Evolutionary conservation across 345 rosid species (phyloP).

Genomic region (Camelina laxa): DNA sequence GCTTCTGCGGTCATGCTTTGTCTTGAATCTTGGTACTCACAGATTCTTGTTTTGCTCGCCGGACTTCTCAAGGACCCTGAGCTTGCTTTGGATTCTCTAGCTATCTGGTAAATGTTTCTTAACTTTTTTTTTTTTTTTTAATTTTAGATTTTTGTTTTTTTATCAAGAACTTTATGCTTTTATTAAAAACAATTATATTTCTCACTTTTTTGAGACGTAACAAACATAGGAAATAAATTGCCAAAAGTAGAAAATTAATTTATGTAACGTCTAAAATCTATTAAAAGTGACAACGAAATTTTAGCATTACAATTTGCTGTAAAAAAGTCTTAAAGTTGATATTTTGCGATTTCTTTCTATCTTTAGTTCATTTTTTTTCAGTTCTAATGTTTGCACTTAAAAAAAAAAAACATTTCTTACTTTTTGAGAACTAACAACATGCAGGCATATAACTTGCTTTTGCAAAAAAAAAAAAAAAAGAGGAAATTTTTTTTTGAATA

Average conservation of each 20-base stretch:
- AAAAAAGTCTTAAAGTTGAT: not conserved
- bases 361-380: not conserved
- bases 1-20: constrained; percentile 74
- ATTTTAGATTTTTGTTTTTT: not conserved
- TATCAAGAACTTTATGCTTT: not conserved
- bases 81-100: constrained; percentile 62
- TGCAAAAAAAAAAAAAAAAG: no score
- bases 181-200: not conserved
- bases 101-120: constrained; percentile 48
- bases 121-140: not conserved
- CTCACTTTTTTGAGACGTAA: not conserved
- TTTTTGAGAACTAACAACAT: not conserved
- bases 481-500: not conserved
- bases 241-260: not conserved
- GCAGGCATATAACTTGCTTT: not conserved
- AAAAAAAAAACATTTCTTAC: no score
- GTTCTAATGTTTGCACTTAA: no score
- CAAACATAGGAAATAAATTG: not conserved
- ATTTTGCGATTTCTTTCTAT: not conserved
- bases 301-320: not conserved
- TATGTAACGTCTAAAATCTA: not conserved
- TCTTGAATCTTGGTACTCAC: constrained; percentile 67
- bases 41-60: constrained; percentile 62
- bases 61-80: constrained; percentile 68
- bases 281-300: not conserved